phyloP scores from a whole-genome alignment of 352 stramenopile genomes.

The Pythium graminicola region DNA sequence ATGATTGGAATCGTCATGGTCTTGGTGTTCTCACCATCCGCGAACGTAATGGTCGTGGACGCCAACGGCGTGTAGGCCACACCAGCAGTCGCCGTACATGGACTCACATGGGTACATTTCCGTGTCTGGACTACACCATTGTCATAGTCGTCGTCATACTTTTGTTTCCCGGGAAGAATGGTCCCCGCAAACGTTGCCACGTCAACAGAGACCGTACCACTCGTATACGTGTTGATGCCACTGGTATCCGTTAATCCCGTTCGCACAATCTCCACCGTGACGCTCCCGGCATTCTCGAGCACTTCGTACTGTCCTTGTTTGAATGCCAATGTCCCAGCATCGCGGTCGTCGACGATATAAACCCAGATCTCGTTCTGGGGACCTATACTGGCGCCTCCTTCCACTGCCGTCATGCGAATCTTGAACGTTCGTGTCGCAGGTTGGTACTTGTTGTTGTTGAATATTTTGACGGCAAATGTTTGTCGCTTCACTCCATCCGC shows the following conservation, averaged over 20 bases:
- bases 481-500: slow-evolving; percentile 45
- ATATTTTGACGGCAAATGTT: slow-evolving; percentile 52
- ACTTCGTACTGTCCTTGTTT: slow-evolving; percentile 48
- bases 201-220: slow-evolving; percentile 44
- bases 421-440: slow-evolving; percentile 38
- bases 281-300: slow-evolving; percentile 37
- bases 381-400: slow-evolving; percentile 50
- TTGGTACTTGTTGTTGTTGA: slow-evolving; percentile 69
- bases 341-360: slow-evolving; percentile 69
- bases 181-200: slow-evolving; percentile 49
- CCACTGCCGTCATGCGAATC: slow-evolving; percentile 40
- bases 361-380: slow-evolving; percentile 42
- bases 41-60: slow-evolving; percentile 43
- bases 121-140: slow-evolving; percentile 41
- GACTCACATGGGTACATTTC: slow-evolving; percentile 58
- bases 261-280: slow-evolving; percentile 45
- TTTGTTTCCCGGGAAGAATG: slow-evolving; percentile 39
- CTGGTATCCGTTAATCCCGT: slow-evolving; percentile 37
- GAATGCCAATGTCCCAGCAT: slow-evolving; percentile 66
- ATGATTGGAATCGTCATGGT: slow-evolving; percentile 45
- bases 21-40: slow-evolving; percentile 36
- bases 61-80: slow-evolving; percentile 45
- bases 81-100: slow-evolving; percentile 40
- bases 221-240: slow-evolving; percentile 56
- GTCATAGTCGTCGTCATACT: slow-evolving; percentile 49